Base-by-base conservation (phyloP, 179 eudicot species). In the Gypsophila paniculata region DNA sequence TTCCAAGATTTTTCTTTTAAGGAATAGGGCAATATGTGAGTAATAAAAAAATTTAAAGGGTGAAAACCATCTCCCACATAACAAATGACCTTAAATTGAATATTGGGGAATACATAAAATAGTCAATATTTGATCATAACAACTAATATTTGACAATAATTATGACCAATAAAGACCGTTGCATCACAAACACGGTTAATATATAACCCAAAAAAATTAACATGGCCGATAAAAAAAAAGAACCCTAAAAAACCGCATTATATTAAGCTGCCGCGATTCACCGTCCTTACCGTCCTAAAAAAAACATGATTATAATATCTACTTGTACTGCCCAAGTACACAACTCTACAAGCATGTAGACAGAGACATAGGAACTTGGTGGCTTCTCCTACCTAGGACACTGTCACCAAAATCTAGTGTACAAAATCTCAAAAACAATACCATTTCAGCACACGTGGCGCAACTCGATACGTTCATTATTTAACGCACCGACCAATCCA, bases 351-450 rank as follows among this genome's bases (percentile, higher is more conserved):
- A 15, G 57, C 34, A 71, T 22, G 18, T 8, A 49, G 67, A 75
- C 63, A 39, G 25, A 62, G 25, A 70, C 38, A 51, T 77, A 17
- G 80, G 76, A 72, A 77, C 73, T 77, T 77, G 80, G 69, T 38
- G 61, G 34, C 44, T 65, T 72, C 76, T 72, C 6, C 79, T 72
- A 66, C 73, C 80, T 66, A 66, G 73, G 76, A 34, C 73, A 59
- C 25, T 49, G 55, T 57, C 34, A 19, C 61, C 29, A 42, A 12
- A 65, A 49, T 42, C 49, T 55, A 26, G 73, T 34, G 32, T 72
- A 58, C 53, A 14, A 34, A 14, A 72, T 72, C 69, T 72, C 62
- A 49, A 68, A 74, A 53, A 39, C 34, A 70, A 13, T 22, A 36
- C 61, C 44, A 46, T 21, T 21, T 51, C 62, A 68, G 14, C 62